These are phyloP conservation scores for Amanita rimosa DNA, from an alignment of 768 basidiomycete genomes.

Conservation along the genomic window DNA sequence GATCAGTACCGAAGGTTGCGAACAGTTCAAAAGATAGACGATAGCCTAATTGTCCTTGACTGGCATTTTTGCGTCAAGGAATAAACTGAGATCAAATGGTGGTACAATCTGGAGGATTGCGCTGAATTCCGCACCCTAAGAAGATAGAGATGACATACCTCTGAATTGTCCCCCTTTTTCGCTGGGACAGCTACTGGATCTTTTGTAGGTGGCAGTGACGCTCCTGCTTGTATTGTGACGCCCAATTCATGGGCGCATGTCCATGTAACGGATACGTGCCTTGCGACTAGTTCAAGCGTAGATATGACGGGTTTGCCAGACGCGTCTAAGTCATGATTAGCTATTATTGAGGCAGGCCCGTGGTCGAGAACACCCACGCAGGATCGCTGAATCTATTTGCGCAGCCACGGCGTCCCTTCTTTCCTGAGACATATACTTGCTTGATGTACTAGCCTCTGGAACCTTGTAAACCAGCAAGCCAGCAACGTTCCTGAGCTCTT, in stretches of 20 bases:
- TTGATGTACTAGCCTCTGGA: constrained; percentile 67
- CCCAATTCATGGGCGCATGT: constrained; percentile 37
- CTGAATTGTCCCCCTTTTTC: constrained; percentile 11
- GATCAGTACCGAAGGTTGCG: neutral
- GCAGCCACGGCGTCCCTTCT: constrained; percentile 77
- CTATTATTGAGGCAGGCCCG: neutral
- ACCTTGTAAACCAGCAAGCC: constrained; percentile 76
- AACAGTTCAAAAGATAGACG: neutral
- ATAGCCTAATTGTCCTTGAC: neutral
- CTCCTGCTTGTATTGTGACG: constrained; percentile 37
- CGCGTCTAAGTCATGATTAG: neutral
- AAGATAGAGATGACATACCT: constrained; percentile 1
- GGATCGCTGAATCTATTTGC: constrained; percentile 78
- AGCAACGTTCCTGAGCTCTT: constrained; percentile 65
- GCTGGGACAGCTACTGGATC: constrained; percentile 11
- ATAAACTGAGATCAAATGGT: constrained; percentile 41
- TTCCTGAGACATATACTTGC: constrained; percentile 64
- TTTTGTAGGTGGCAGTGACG: constrained; percentile 28
- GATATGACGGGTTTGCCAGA: constrained; percentile 25
- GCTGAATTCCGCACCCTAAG: neutral
- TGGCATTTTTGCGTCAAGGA: constrained; percentile 32
- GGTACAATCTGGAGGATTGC: constrained; percentile 29
- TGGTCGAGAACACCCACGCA: constrained; percentile 41
- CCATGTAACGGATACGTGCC: constrained; percentile 59
- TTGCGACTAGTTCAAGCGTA: constrained; percentile 48